Evolutionary conservation across 2,329 filamentous ascomycete species (phyloP).

Genomic region (Alternaria gaisen): DNA sequence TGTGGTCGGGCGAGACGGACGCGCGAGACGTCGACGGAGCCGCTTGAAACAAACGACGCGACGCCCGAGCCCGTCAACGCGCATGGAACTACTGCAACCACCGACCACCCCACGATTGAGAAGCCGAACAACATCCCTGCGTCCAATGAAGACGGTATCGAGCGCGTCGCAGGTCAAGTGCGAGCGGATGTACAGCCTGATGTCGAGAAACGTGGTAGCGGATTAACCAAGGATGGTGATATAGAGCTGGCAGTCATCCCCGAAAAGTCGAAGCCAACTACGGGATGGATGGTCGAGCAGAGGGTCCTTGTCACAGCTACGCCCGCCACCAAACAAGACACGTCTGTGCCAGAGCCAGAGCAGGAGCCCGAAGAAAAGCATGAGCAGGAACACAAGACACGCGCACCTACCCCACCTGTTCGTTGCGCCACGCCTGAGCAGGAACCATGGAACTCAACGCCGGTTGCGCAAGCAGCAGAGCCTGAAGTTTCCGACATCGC

Average conservation of each 20-base stretch:
- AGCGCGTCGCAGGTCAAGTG: not conserved
- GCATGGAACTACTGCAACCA: conserved; percentile 11
- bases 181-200: not conserved
- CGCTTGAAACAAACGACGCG: conserved; percentile 7
- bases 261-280: conserved; percentile 16
- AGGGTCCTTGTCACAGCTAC: conserved; percentile 15
- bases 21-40: conserved; percentile 9
- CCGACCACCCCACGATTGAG: not conserved
- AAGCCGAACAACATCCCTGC: not conserved
- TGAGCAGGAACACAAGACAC: not conserved
- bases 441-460: conserved; percentile 16
- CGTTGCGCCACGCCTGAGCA: conserved; percentile 15
- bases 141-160: not conserved
- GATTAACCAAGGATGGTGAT: not conserved
- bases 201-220: not conserved
- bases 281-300: conserved; percentile 16
- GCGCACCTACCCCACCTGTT: conserved; percentile 6
- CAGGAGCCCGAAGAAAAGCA: not conserved
- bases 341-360: not conserved
- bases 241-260: conserved; percentile 7
- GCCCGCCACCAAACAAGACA: conserved; percentile 3
- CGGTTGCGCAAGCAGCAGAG: not conserved
- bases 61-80: conserved; percentile 6
- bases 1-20: conserved; percentile 17
- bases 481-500: not conserved